Base-by-base conservation (phyloP, 208 protist species). In the Leptomonas seymouri region DNA sequence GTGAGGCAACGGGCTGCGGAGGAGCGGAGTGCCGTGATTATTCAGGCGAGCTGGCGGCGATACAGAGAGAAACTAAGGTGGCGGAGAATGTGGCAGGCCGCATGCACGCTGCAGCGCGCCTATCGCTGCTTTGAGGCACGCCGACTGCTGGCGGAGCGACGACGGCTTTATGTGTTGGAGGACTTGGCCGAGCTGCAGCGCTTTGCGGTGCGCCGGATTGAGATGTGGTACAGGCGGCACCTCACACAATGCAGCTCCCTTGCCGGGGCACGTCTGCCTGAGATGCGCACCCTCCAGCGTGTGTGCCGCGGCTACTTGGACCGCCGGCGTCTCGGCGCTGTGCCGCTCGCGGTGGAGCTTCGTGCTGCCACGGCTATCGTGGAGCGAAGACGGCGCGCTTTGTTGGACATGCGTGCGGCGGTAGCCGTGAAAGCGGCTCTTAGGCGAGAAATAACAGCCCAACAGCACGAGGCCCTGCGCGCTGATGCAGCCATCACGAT, bases 401-500 rank as follows among this genome's bases (percentile, higher is more conserved):
- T 59, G 11, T 25, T 75, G 46, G 56, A 56, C 3, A 28, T 41
- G 25, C 74, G 67, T 50, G 63, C 36, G 23, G 71, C 73, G 9
- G 36, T 63, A 23, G 58, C 5, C 5, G 28, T 21, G 14, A 16
- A 31, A 8, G 27, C 48, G 7, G 25, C 31, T 14, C 45, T 53
- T n/a, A 12, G 60, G 39, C 1, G 60, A 51, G 14, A 28, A 27
- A 16, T 53, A 59, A 12, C 42, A 58, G 30, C 46, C 18, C 30
- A 64, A n/a, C 75, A 60, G 15, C 16, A 30, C 11, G 20, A 60
- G 6, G 27, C 27, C 18, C 45, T 81, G 41, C 39, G 56, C n/a
- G 45, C 27, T 4, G 87, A 93, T 57, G 87, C 87, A 2, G 82
- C 78, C 2, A 36, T 68, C 21, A 85, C 84, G 0, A 88, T 93